Evolutionary conservation across 148 eudicot genomes (phyloP), one percentile per base, ranked within the genome.

Genomic region (Chenopodium quinoa): DNA sequence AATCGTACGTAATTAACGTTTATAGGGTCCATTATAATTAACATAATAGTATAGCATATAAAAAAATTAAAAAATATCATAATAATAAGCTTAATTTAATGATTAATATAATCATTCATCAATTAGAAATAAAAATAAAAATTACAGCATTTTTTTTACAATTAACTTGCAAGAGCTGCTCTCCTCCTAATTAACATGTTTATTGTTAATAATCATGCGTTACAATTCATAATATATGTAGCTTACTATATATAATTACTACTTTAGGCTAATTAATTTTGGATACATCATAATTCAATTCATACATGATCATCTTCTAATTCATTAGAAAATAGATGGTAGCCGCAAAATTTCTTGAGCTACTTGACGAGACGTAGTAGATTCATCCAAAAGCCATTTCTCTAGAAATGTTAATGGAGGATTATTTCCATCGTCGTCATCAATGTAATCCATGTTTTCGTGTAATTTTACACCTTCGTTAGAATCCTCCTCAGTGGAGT

Each of bases 381-480:
- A 83, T 83, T 95, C 98, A 80, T 93, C 98, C 83, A 95, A 81
- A 25, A 95, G 88, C 98, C 97, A 95, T 74, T 89, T 93, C 85
- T 93, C 97, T 48, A 95, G 86, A 75, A 89, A 89, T 22, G 91
- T 87, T 37, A 94, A 84, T 27, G 95, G 97, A 67, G 92, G 97
- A 82, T 86, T 83, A 78, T 82, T 75, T 10, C 84, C 69, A 20
- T 76, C 83, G 11, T 75, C 75, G 0, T 75, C 84, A 3, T 19
- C 75, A 6, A 48, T 79, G 3, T 63, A 25, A 20, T 74, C 70
- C 83, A 82, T 84, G 16, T 27, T 79, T 80, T 85, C 74, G 70
- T 56, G 40, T 64, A 75, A 75, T 3, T 60, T 80, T 60, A 32
- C 48, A 9, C 79, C 83, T 22, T 84, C 78, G 23, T 76, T n/a